Base-by-base conservation (phyloP, 768 basidiomycete species). In the Lentinula lateritia region DNA sequence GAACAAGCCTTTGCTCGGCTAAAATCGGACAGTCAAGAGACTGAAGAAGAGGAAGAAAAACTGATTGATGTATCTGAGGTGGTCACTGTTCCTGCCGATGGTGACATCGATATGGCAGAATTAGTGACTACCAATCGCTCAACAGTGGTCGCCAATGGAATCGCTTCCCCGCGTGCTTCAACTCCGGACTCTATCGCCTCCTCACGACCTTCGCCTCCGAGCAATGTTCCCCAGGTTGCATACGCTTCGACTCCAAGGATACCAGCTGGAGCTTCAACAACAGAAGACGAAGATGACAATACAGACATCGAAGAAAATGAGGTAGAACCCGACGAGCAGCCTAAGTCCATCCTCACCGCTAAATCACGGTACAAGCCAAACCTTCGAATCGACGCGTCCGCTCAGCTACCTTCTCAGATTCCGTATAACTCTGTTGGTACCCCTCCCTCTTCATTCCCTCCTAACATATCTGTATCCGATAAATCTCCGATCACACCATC, bases 1-100 rank as follows among this genome's bases (percentile, higher is more conserved):
- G 43, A 62, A 63, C 18, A 61, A 71, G 71, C 32, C 64, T 61
- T 61, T 61, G 65, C 34, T 63, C 65, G 5, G 66, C 71, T 6
- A 54, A 65, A 18, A 66, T 71, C 65, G 23, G 76, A 78, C 18
- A 67, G 61, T 16, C 70, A 70, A 46, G 66, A 68, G 42, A 60
- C 41, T 23, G 23, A 23, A 36, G 68, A 62, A 7, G 59, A 67
- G 64, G 45, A 65, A n/a, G 63, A 60, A 23, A 61, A 61, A 15
- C 46, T 5, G 13, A 60, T 46, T 28, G 61, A 61, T 18, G 45
- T 8, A 6, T 20, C 18, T 16, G 46, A 41, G 15, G n/a, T 34
- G 23, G 55, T 32, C 41, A 41, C 52, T 50, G 18, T 43, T 15
- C 46, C n/a, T 18, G 45, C 9, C 12, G 57, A 58, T 28, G 58